These are phyloP conservation scores for Aspergillus ochraceus DNA, from an alignment of 2,329 filamentous ascomycete species.

Conservation along the genomic window DNA sequence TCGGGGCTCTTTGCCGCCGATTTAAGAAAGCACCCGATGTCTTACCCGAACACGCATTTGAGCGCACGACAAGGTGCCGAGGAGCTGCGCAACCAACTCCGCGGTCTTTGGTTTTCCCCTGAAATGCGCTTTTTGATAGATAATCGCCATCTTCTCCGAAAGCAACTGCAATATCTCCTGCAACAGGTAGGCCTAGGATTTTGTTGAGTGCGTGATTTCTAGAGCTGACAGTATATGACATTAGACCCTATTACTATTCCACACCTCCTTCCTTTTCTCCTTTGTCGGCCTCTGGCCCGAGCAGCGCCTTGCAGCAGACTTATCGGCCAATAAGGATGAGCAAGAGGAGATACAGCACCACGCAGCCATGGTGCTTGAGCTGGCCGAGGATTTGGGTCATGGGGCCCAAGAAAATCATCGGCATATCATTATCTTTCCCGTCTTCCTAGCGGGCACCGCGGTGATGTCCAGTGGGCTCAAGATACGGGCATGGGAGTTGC, in stretches of 20 bases:
- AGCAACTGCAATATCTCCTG: constrained; percentile 38
- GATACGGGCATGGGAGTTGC: constrained; percentile 49
- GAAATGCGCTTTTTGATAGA: constrained; percentile 37
- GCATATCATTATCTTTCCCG: constrained; percentile 52
- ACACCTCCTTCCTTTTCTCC: constrained; percentile 53
- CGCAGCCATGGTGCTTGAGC: constrained; percentile 46
- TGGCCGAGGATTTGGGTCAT: constrained; percentile 41
- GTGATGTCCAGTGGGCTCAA: constrained; percentile 45
- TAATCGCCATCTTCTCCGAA: constrained; percentile 37
- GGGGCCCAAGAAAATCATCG: constrained; percentile 41
- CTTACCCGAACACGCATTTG: constrained; percentile 22
- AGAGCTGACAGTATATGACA: neutral
- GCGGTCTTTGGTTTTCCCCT: constrained; percentile 39
- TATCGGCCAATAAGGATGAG: constrained; percentile 38
- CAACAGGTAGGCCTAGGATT: constrained; percentile 42
- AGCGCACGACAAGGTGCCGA: constrained; percentile 33
- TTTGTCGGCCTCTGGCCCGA: constrained; percentile 55
- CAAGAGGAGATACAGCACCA: constrained; percentile 48
- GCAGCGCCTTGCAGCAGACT: constrained; percentile 45
- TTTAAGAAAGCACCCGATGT: constrained; percentile 38
- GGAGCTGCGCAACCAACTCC: constrained; percentile 38
- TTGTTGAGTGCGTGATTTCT: neutral
- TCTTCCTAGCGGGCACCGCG: constrained; percentile 54
- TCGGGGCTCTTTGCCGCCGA: constrained; percentile 46
- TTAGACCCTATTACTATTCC: constrained; percentile 46